phyloP scores from a whole-genome alignment of 768 basidiomycete genomes.

The Clathrus columnatus region DNA sequence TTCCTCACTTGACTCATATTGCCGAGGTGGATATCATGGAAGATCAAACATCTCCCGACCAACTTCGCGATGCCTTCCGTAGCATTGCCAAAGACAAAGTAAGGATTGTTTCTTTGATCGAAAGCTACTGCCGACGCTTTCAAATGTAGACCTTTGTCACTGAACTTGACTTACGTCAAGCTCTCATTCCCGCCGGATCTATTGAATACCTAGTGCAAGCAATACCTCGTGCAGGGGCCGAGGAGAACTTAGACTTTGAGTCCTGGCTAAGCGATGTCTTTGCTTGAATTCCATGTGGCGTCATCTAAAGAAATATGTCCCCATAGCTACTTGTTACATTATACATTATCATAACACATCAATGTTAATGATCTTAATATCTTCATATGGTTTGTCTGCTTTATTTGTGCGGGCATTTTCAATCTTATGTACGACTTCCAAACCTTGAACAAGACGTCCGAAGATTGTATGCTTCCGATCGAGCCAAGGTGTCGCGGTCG shows the following conservation, averaged over 20 bases:
- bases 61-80: constrained; percentile 88
- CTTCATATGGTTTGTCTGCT: constrained; percentile 82
- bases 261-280: constrained; percentile 2
- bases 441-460: constrained; percentile 75
- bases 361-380: constrained; percentile 83
- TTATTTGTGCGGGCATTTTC: constrained; percentile 86
- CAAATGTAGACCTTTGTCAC: constrained; percentile 72
- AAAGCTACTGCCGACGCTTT: not conserved
- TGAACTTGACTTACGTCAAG: constrained; percentile 82
- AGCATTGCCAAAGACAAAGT: constrained; percentile 89
- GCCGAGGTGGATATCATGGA: constrained; percentile 87
- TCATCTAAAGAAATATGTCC: not conserved
- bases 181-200: constrained; percentile 63
- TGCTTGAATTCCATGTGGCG: not conserved
- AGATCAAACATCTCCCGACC: constrained; percentile 89
- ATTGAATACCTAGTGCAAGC: constrained; percentile 77
- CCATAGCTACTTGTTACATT: no score
- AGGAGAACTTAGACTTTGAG: constrained; percentile 14
- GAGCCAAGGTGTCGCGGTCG: constrained; percentile 87
- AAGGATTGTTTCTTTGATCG: constrained; percentile 13
- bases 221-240: constrained; percentile 48
- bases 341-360: constrained; percentile 6
- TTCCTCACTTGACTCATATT: not conserved
- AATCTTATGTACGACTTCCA: constrained; percentile 86
- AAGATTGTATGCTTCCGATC: constrained; percentile 92